Evolutionary conservation across 345 rosid species (phyloP), one percentile per base, ranked within the genome.

Genomic region (Gossypium rotundifolium): DNA sequence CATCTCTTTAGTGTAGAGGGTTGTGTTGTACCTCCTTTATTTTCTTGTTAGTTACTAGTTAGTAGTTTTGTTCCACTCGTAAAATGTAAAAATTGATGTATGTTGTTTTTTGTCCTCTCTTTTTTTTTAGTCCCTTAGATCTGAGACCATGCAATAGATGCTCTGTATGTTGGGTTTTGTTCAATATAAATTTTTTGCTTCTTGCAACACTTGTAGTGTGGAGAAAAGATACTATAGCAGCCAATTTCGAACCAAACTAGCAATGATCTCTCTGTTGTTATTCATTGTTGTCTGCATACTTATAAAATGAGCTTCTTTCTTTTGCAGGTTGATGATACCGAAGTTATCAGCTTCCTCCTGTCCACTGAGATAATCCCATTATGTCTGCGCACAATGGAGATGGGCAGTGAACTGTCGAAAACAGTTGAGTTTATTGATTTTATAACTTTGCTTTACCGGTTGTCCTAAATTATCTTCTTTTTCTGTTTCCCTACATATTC

Each of bases 361-460:
- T 91, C 97, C 11, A 93, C 97, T 18, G 98, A 95, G 81, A 91
- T 95, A 40, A 91, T 95, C 76, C 98, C 98, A 2, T 79, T 93
- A 53, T 93, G 99, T 74, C 85, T 95, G 72, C 97, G 96, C 14
- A 90, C 98, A 66, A 95, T 95, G 99, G 99, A 93, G 81, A 91
- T 93, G 98, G 99, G 99, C 52, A 93, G 97, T 68, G 99, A 95
- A 78, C 86, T 95, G 79, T 93, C 99, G 2, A 95, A 95, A 89
- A 95, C 99, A 61, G 99, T 92, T 85, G 78, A 83, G 94, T 84
- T 61, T 74, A 60, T 69, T 78, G 33, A 46, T 76, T 72, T 72
- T 68, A 3, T 55, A 3, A 38, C 51, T 25, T 38, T 22, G 13
- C 67, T 59, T 72, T 45, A 8, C 25, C 20, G 25, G 10, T 49